These are phyloP conservation scores for Hypericum perforatum DNA, from an alignment of 345 rosid genomes.

Conservation along the genomic window DNA sequence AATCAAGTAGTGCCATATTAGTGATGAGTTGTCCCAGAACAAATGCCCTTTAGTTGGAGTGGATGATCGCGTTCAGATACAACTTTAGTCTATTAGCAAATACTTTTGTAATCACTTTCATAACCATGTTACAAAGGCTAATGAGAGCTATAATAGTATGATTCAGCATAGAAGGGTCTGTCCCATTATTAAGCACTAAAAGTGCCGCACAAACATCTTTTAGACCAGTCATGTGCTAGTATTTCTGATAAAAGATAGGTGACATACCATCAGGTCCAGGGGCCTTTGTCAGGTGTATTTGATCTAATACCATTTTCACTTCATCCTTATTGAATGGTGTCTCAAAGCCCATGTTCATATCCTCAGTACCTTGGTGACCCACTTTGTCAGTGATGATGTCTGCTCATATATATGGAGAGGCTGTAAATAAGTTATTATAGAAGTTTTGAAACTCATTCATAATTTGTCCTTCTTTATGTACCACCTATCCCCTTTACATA, in stretches of 20 bases:
- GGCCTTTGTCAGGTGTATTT: neutral
- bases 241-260: neutral
- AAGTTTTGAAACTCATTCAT: too few relatives aligned
- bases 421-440: too few relatives aligned
- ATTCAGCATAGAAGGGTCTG: neutral
- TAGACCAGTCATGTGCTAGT: neutral
- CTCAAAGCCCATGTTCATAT: neutral
- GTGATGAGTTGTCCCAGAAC: neutral
- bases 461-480: too few relatives aligned
- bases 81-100: neutral
- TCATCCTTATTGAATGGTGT: neutral
- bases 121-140: neutral
- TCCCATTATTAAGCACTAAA: neutral
- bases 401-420: too few relatives aligned
- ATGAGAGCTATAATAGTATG: neutral
- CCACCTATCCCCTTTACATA: too few relatives aligned
- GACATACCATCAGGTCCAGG: neutral
- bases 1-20: neutral
- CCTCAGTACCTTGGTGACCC: too few relatives aligned
- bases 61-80: neutral
- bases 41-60: neutral
- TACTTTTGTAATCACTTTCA: neutral
- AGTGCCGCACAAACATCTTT: neutral
- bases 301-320: neutral
- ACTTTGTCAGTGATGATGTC: too few relatives aligned